These are phyloP conservation scores for Penicillium decumbens DNA, from an alignment of 2,329 filamentous ascomycete species.

Conservation along the genomic window DNA sequence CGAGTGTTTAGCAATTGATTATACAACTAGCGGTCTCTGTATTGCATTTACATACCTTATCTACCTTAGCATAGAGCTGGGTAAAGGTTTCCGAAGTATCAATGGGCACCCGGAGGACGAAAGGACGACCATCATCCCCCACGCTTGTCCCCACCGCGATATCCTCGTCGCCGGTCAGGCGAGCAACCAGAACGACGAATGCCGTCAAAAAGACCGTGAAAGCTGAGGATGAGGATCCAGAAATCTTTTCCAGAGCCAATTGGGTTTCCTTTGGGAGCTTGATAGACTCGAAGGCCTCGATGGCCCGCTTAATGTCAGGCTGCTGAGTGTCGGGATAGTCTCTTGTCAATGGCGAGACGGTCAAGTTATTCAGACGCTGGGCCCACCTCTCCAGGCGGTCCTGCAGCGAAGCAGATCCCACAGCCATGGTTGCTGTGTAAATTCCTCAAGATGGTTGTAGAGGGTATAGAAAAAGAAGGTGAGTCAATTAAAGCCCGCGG, in stretches of 20 bases:
- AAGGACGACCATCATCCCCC: conserved; percentile 42
- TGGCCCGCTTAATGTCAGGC: conserved; percentile 36
- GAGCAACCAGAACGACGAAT: conserved; percentile 43
- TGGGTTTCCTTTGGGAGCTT: conserved; percentile 35
- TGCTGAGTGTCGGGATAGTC: conserved; percentile 42
- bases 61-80: conserved; percentile 39
- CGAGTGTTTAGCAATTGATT: conserved; percentile 4
- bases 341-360: conserved; percentile 42
- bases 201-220: conserved; percentile 44
- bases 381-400: conserved; percentile 42
- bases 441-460: conserved; percentile 10
- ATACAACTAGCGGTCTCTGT: neutral
- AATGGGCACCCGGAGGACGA: conserved; percentile 44
- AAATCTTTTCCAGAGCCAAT: conserved; percentile 38
- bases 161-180: conserved; percentile 48
- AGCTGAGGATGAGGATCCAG: conserved; percentile 29
- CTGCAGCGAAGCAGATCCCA: conserved; percentile 32
- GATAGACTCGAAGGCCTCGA: conserved; percentile 43
- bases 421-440: conserved; percentile 30
- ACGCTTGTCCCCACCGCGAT: conserved; percentile 46
- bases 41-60: conserved; percentile 30
- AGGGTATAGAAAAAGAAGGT: conserved; percentile 15
- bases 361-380: conserved; percentile 40
- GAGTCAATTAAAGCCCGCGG: conserved; percentile 23
- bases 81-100: conserved; percentile 40